Percentiles rank a stretch among this genome's conserved stretches.
These are phyloP conservation scores for Dalbergia oliveri DNA, from an alignment of 306 rosid genomes.

Conservation along the genomic window DNA sequence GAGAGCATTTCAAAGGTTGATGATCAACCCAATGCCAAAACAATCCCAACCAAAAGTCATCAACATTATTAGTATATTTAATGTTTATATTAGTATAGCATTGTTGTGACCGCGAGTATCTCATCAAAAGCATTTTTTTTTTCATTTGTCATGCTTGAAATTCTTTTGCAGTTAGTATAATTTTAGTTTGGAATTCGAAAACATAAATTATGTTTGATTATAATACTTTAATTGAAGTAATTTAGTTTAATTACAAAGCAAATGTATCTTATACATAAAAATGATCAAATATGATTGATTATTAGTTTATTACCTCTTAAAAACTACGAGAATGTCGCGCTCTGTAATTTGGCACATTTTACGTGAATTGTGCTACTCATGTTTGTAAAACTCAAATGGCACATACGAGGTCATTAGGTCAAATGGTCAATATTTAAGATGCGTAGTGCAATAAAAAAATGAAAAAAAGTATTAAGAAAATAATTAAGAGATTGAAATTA, in stretches of 20 bases:
- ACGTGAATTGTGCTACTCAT: not conserved
- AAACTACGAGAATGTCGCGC: not conserved
- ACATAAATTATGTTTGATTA: not conserved
- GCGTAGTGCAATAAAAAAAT: not conserved
- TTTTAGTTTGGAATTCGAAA: not conserved
- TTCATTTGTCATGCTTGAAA: not conserved
- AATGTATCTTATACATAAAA: not conserved
- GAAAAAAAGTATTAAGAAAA: too few relatives aligned
- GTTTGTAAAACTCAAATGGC: too few relatives aligned
- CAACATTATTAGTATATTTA: not conserved
- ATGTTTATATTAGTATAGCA: not conserved
- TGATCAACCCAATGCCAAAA: not conserved
- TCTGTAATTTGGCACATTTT: not conserved
- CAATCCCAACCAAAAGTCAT: not conserved
- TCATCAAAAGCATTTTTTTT: not conserved
- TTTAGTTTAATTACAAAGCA: not conserved
- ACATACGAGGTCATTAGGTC: not conserved
- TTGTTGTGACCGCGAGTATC: not conserved
- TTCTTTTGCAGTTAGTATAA: not conserved
- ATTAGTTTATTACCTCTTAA: not conserved
- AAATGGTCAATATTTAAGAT: not conserved
- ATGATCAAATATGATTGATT: not conserved
- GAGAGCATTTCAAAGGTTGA: not conserved
- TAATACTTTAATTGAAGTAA: not conserved
- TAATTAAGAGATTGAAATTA: too few relatives aligned